Evolutionary conservation across 2,329 filamentous ascomycete species (phyloP), one percentile per base, ranked within the genome.

Genomic region (Chalaropsis thielavioides): DNA sequence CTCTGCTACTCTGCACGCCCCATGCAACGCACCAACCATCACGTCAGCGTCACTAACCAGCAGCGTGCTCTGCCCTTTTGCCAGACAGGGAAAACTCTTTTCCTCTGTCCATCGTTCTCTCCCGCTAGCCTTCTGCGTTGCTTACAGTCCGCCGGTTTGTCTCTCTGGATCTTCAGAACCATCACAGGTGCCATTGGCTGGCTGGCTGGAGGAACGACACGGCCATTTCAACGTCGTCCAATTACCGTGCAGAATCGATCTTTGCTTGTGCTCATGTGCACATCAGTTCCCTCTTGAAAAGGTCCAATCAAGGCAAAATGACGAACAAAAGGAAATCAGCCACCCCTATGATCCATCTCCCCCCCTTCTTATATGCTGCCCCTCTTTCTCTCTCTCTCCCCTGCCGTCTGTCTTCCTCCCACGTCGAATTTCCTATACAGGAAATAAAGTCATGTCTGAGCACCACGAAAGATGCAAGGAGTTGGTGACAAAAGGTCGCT

Each of bases 1-100:
- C 15, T 11, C 31, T 56, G 51, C 13, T 56, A 56, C 51, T 35
- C 24, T 56, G 51, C 51, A 56, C 51, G 51, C 35, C 51, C 35
- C 51, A 56, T 56, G 51, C 24, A 56, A 56, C 51, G 51, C 51
- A 56, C 51, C 51, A 56, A 56, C 51, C 27, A n/a, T 56, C 51
- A 31, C 35, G 51, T 56, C 51, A 56, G 35, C 51, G 51, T 56
- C 51, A 56, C 17, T 31, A 35, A 38, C 15, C 27, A 56, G 27
- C 27, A 56, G 31, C 8, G 35, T 38, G 35, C 35, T 56, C 31
- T 17, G 51, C 10, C 51, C 24, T n/a, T 56, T 56, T 56, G 24
- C 51, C 51, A 56, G 24, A 56, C 24, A 56, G 2, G 27, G 51
- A 24, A 56, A 38, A 35, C 35, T 56, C 51, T 31, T 56, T 56